phyloP scores from a whole-genome alignment of 768 basidiomycete genomes.

The Kwoniella shandongensis region DNA sequence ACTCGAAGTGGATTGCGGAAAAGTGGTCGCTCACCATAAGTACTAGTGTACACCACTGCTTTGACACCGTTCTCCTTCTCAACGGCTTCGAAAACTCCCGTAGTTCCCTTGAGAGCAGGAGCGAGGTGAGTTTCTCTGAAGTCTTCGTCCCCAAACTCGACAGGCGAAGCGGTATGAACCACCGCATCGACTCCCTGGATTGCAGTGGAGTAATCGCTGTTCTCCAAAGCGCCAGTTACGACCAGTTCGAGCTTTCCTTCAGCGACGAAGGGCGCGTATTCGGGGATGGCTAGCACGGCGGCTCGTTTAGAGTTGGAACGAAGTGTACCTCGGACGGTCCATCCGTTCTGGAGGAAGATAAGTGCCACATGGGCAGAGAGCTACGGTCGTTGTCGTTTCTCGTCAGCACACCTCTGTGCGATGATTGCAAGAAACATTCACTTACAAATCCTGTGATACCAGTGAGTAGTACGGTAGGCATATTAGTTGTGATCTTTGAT shows the following conservation, averaged over 20 bases:
- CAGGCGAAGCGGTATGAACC: constrained; percentile 34
- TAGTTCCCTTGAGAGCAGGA: constrained; percentile 40
- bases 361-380: constrained; percentile 38
- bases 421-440: background rate
- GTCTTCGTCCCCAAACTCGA: constrained; percentile 28
- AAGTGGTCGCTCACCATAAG: constrained; percentile 21
- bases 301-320: constrained; percentile 31
- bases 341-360: constrained; percentile 33
- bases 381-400: constrained; percentile 8
- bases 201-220: constrained; percentile 34
- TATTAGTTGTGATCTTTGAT: no score
- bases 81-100: constrained; percentile 35
- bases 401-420: background rate
- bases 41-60: constrained; percentile 23
- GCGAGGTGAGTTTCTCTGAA: constrained; percentile 29
- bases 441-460: constrained; percentile 42
- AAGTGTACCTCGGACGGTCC: constrained; percentile 42
- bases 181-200: constrained; percentile 35
- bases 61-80: constrained; percentile 34
- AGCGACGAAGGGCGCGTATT: constrained; percentile 24
- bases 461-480: constrained; percentile 41
- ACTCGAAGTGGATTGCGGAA: background rate
- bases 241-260: constrained; percentile 24
- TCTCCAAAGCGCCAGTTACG: constrained; percentile 33
- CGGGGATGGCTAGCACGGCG: constrained; percentile 20